Evolutionary conservation across 1,284 basidiomycete species (phyloP).

Genomic region (Sanghuangporus weigelae): DNA sequence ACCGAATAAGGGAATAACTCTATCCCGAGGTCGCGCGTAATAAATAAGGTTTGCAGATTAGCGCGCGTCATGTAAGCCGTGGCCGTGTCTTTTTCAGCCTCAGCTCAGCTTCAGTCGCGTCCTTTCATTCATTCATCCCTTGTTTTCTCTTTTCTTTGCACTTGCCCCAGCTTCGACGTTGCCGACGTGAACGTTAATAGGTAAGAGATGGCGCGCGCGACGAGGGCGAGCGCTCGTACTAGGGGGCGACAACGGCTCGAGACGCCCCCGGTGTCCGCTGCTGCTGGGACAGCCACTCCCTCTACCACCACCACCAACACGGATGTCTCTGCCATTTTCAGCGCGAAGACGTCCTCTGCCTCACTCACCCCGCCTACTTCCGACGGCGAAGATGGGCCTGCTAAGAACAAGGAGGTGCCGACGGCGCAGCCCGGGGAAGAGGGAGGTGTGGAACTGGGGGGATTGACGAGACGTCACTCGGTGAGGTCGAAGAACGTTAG

Average conservation of each 20-base stretch:
- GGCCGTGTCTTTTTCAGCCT: background rate
- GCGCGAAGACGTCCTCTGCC: constrained; percentile 34
- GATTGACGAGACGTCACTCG: background rate
- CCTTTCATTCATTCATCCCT: background rate
- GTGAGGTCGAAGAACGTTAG: background rate
- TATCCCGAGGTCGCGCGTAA: background rate
- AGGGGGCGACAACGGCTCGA: background rate
- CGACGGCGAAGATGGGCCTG: constrained; percentile 20
- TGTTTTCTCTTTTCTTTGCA: background rate
- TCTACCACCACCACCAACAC: constrained; percentile 20
- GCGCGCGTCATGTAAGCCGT: too few species aligned
- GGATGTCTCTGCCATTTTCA: constrained; percentile 38
- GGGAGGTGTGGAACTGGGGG: background rate
- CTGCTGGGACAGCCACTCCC: constrained; percentile 11
- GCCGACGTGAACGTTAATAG: background rate
- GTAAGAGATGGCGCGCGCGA: background rate
- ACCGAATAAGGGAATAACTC: background rate
- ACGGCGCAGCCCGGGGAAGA: background rate
- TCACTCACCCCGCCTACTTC: constrained; percentile 40
- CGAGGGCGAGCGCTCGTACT: background rate
- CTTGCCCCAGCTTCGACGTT: background rate
- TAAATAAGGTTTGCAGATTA: constrained; percentile 3
- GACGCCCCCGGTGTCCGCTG: constrained; percentile 23
- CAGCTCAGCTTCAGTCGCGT: background rate
- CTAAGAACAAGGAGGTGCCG: background rate